Base-by-base conservation (phyloP, 768 basidiomycete genomes). In the Boletus bicolor region DNA sequence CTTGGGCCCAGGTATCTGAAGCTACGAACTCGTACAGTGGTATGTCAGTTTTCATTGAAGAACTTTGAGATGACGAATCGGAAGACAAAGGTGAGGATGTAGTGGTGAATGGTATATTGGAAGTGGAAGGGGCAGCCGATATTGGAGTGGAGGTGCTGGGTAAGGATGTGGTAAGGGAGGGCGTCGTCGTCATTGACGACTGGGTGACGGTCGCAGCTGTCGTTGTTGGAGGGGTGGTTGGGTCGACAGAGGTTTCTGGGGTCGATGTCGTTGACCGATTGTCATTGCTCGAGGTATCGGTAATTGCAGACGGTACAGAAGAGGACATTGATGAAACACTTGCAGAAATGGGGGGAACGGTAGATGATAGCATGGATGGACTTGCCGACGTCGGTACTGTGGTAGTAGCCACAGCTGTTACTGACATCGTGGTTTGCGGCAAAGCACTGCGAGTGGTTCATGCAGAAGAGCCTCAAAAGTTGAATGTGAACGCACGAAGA, bases 1-100 rank as follows among this genome's bases (percentile, higher is more conserved):
- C n/a, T 48, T 19, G 42, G 49, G 32, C 21, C 17, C 4, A 21
- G 38, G 28, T 47, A 49, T 52, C 55, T 59, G 49, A 57, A 54
- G 52, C 61, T 24, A 24, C 21, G 53, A 61, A 61, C 64, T 66
- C 58, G 12, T 60, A 71, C 68, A 62, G 37, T 57, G 69, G 67
- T 26, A 57, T 54, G 45, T 61, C 43, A 37, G 26, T 26, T 39
- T 15, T 48, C 30, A 21, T 19, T 35, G 57, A 49, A 37, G 60
- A 35, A 38, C n/a, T 39, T 39, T 53, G 57, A 35, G 63, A 45
- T 14, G 57, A 26, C 10, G 58, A 34, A 39, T 43, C 44, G 4
- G 64, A 50, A 26, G 46, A 17, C 15, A 36, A 41, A 30, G 58
- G 34, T 26, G 57, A 55, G 24, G 52, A 52, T 17, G 61, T 52